Evolutionary conservation across 169 alveolate genomes (phyloP).

Genomic region (Blepharisma undulans): DNA sequence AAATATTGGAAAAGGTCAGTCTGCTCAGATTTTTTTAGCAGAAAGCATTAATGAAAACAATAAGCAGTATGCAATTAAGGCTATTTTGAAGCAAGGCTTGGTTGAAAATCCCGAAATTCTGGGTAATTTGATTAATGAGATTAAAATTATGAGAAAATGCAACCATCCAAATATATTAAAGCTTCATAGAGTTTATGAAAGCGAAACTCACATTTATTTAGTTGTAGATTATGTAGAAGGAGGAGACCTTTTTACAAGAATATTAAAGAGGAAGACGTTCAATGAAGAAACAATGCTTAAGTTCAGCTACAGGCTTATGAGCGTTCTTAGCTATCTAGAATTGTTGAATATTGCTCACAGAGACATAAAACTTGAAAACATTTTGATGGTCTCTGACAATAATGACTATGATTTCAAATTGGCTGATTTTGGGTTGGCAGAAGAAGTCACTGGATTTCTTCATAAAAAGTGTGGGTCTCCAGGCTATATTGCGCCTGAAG

Average conservation of each 20-base stretch:
- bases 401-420: conserved; percentile 20
- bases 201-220: conserved; percentile 21
- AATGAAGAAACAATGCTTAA: conserved; percentile 54
- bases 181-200: conserved; percentile 20
- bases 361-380: conserved; percentile 78
- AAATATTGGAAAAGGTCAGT: neutral
- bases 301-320: conserved; percentile 44
- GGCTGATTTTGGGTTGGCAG: conserved; percentile 33
- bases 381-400: conserved; percentile 50
- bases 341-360: conserved; percentile 57
- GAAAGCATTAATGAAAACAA: neutral
- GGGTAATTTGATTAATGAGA: conserved; percentile 88
- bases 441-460: neutral
- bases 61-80: neutral
- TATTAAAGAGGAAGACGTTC: conserved; percentile 33
- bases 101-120: neutral
- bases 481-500: conserved; percentile 81
- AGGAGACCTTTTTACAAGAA: conserved; percentile 65
- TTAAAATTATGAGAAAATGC: conserved; percentile 81
- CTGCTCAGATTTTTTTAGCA: conserved; percentile 4
- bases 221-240: conserved; percentile 72
- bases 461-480: conserved; percentile 53
- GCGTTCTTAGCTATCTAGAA: conserved; percentile 38
- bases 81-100: neutral
- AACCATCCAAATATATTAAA: conserved; percentile 30